phyloP scores from a whole-genome alignment of 257 asterid genomes.

The Forsythia viridissima region DNA sequence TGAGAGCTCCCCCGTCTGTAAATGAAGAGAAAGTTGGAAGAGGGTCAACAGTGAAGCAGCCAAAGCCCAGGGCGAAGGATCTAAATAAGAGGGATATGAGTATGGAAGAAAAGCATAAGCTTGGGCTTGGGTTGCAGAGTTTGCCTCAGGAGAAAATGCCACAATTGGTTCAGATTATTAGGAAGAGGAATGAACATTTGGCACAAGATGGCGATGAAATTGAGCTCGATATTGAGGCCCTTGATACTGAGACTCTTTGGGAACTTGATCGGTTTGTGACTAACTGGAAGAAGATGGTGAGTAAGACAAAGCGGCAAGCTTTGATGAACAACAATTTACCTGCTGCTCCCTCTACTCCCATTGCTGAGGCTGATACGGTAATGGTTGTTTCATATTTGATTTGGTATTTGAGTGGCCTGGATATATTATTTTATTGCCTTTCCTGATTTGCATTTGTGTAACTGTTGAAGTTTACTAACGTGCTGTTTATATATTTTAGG shows the following conservation, averaged over 20 bases:
- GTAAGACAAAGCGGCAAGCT: slow-evolving; percentile 87
- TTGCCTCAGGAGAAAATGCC: slow-evolving; percentile 98
- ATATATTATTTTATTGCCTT: not conserved
- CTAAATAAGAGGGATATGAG: slow-evolving; percentile 87
- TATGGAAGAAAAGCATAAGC: slow-evolving; percentile 93
- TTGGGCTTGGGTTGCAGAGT: slow-evolving; percentile 86
- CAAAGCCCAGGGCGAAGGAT: slow-evolving; percentile 94
- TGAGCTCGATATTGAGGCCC: slow-evolving; percentile 96
- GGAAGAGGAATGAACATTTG: slow-evolving; percentile 84
- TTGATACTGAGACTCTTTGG: slow-evolving; percentile 93
- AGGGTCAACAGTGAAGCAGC: slow-evolving; percentile 50
- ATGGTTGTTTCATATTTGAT: not conserved
- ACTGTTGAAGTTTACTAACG: not conserved
- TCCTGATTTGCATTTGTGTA: not conserved
- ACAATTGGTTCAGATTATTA: slow-evolving; percentile 74
- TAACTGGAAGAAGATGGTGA: slow-evolving; percentile 95
- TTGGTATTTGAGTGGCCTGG: not conserved
- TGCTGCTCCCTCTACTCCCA: slow-evolving; percentile 41
- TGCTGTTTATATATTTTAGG: slow-evolving; percentile 34
- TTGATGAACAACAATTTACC: slow-evolving; percentile 42
- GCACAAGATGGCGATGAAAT: slow-evolving; percentile 98
- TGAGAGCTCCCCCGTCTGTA: slow-evolving; percentile 45
- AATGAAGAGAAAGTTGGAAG: slow-evolving; percentile 39
- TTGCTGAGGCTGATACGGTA: slow-evolving; percentile 65
- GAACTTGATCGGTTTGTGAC: slow-evolving; percentile 95